Evolutionary conservation across 495 filamentous ascomycete genomes (phyloP).

Genomic region (Lineolata rhizophorae): DNA sequence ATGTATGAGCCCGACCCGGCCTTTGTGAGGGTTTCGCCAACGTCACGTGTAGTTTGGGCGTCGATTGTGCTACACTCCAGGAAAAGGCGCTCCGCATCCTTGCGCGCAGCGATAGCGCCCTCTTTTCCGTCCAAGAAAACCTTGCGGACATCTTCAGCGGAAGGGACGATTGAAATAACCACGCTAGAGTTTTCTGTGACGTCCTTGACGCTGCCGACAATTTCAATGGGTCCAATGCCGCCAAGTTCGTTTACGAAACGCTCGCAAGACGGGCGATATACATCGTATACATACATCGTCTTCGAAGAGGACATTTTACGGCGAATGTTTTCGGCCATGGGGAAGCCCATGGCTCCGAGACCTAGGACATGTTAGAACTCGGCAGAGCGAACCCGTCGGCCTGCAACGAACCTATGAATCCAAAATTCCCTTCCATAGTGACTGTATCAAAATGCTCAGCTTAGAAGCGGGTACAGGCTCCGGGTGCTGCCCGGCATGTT

Average conservation of each 20-base stretch:
- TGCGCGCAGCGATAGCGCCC: slow-evolving; percentile 5
- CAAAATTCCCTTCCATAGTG: too few species aligned
- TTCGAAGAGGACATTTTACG: neutral
- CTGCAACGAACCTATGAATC: too few species aligned
- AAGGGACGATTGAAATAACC: slow-evolving; percentile 8
- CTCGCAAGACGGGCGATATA: neutral
- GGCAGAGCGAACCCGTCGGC: too few species aligned
- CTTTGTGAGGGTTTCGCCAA: slow-evolving; percentile 4
- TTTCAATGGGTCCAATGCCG: neutral
- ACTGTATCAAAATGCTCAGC: too few species aligned
- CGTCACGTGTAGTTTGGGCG: slow-evolving; percentile 7
- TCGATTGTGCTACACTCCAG: slow-evolving; percentile 12
- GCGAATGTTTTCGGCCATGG: neutral
- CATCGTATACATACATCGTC: neutral
- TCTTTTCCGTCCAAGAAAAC: slow-evolving; percentile 7
- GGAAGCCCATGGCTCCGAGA: neutral
- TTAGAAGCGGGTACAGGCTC: too few species aligned
- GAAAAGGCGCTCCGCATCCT: slow-evolving; percentile 4
- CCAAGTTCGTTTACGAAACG: neutral
- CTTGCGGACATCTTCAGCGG: slow-evolving; percentile 6
- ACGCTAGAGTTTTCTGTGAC: slow-evolving; percentile 1
- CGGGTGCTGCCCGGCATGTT: too few species aligned
- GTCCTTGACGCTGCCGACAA: neutral
- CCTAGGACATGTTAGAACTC: too few species aligned
- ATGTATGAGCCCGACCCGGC: slow-evolving; percentile 7